Evolutionary conservation across 2,329 filamentous ascomycete species (phyloP).

Genomic region (Fonsecaea nubica): DNA sequence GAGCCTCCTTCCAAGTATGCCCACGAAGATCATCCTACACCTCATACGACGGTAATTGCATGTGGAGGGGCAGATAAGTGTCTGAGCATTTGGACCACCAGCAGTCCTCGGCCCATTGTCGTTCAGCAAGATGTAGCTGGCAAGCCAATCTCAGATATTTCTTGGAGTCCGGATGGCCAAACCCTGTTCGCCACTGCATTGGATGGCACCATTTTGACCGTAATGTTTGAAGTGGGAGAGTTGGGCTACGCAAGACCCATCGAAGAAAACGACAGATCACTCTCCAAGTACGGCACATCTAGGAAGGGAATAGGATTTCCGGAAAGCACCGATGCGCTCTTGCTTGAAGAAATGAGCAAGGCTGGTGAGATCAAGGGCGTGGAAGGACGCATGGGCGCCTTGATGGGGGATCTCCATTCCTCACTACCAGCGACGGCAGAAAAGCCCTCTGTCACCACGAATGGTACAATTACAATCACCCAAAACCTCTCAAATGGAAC

Average conservation of each 20-base stretch:
- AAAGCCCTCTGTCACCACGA: constrained; percentile 44
- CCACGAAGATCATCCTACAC: constrained; percentile 50
- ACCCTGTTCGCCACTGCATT: constrained; percentile 84
- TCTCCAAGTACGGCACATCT: constrained; percentile 90
- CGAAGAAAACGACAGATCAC: constrained; percentile 88
- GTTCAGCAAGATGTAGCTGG: constrained; percentile 86
- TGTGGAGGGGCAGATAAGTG: constrained; percentile 97
- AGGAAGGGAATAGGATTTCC: constrained; percentile 87
- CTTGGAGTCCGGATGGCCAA: constrained; percentile 92
- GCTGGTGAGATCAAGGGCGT: constrained; percentile 87
- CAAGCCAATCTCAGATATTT: constrained; percentile 92
- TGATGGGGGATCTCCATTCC: constrained; percentile 83
- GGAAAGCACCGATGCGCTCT: constrained; percentile 86
- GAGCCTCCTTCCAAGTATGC: constrained; percentile 65
- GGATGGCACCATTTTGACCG: constrained; percentile 83
- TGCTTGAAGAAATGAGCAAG: constrained; percentile 89
- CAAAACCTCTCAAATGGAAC: constrained; percentile 46
- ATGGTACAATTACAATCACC: constrained; percentile 50
- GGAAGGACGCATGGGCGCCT: constrained; percentile 94
- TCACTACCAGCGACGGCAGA: constrained; percentile 50
- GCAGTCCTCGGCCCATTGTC: constrained; percentile 86
- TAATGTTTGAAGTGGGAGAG: constrained; percentile 84
- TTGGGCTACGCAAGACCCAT: constrained; percentile 85
- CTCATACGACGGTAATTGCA: constrained; percentile 87
- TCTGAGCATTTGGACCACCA: constrained; percentile 96